Base-by-base conservation (phyloP, 2,329 filamentous ascomycete species). In the Fusarium sp. region DNA sequence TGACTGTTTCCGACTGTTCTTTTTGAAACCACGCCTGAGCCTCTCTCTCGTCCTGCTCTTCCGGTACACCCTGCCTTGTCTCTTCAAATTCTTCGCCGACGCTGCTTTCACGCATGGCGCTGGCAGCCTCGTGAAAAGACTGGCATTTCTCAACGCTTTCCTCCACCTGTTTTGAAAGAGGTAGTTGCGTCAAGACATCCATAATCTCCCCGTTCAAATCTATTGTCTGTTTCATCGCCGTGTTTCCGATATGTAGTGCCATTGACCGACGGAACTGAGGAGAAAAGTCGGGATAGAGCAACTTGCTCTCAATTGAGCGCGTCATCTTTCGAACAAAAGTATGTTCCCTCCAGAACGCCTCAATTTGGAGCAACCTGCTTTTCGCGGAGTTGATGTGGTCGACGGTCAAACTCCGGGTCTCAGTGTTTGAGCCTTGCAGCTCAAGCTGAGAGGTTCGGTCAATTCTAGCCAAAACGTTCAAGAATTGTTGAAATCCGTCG, bases 331-430 rank as follows among this genome's bases (percentile, higher is more conserved):
- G 50, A 25, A 75, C 69, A 21, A 60, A 52, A 4, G 63, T 67
- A 39, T 69, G 68, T 48, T 77, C 75, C 38, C 72, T 76, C 65
- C 58, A 69, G 13, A 77, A 29, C 42, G 73, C 72, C 58, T 76
- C 75, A 8, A 76, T 44, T 49, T 74, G 75, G 7, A 77, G 57
- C 2, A 74, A 17, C 27, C 70, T 63, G 54, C 71, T 73, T 48
- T 61, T 66, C 21, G 57, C 58, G 1, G 49, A 48, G n/a, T 17
- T 47, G 4, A 57, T 15, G 9, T 46, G 41, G 10, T 38, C 31
- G n/a, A 31, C 33, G 15, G 31, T 14, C 10, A 38, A 45, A 23
- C 25, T 10, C 5, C 32, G 6, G 17, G 5, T 10, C 6, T 38
- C 17, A 10, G 19, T 27, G 3, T n/a, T 38, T 14, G 39, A 41